Evolutionary conservation across 352 stramenopile genomes (phyloP).

Genomic region (Globisporangium nagaii): DNA sequence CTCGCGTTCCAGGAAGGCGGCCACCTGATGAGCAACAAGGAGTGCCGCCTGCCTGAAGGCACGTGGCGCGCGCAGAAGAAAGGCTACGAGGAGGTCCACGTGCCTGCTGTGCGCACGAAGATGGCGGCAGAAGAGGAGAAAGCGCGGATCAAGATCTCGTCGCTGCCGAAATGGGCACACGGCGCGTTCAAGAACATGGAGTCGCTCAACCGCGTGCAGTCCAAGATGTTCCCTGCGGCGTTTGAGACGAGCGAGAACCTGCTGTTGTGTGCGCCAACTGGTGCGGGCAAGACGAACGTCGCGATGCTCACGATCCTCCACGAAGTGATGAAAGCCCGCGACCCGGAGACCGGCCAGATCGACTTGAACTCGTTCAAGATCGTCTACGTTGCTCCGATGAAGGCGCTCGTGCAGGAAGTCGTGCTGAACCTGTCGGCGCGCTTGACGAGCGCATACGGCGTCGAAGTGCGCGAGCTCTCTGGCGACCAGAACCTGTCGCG

Average conservation of each 20-base stretch:
- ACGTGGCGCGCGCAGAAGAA: slow-evolving; percentile 98
- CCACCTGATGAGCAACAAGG: slow-evolving; percentile 98
- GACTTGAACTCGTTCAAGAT: slow-evolving; percentile 99
- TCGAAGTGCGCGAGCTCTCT: slow-evolving; percentile 96
- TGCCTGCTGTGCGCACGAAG: slow-evolving; percentile 93
- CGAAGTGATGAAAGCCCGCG: slow-evolving; percentile 92
- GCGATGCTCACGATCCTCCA: slow-evolving; percentile 98
- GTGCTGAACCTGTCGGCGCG: slow-evolving; percentile 96
- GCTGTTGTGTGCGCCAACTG: slow-evolving; percentile 98
- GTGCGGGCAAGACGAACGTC: slow-evolving; percentile 99
- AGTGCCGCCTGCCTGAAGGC: slow-evolving; percentile 93
- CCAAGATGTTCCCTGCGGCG: slow-evolving; percentile 92
- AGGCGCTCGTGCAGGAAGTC: slow-evolving; percentile 99
- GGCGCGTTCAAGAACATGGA: slow-evolving; percentile 96
- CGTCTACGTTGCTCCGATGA: slow-evolving; percentile 99
- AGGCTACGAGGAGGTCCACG: slow-evolving; percentile 98
- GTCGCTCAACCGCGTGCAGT: slow-evolving; percentile 99
- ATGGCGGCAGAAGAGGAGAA: slow-evolving; percentile 68
- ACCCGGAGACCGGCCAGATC: slow-evolving; percentile 79
- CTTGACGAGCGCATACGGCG: slow-evolving; percentile 89
- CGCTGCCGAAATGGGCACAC: slow-evolving; percentile 95
- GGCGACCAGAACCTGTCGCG: slow-evolving; percentile 97
- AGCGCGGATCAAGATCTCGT: slow-evolving; percentile 83
- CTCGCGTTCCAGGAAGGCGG: slow-evolving; percentile 94
- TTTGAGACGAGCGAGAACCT: slow-evolving; percentile 96